Base-by-base conservation (phyloP, 2,329 filamentous ascomycete genomes). In the Arthrinium phaeospermum region DNA sequence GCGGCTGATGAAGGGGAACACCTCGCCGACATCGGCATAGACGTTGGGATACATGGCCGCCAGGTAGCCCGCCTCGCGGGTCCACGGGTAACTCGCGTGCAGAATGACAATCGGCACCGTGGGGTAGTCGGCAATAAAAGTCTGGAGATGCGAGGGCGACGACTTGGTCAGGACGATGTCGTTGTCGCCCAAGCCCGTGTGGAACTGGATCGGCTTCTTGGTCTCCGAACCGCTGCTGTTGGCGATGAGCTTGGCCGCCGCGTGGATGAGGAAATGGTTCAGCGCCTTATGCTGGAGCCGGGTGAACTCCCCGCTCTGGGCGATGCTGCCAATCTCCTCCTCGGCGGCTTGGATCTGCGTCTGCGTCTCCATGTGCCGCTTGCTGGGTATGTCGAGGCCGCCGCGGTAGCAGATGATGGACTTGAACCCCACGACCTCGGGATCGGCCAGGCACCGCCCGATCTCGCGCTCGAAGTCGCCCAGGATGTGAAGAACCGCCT, bases 71-170 rank as follows among this genome's bases (percentile, higher is more conserved):
- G 92, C 89, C 81, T 96, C 93, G 49, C 91, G 88, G 0, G 91
- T 94, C 78, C 93, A 96, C 0, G 94, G 94, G 79, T 97, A 97
- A 2, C 93, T 90, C 0, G 94, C 91, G 79, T 97, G 94, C 2
- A 97, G 87, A 12, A 97, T 83, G 2, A 97, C 92, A 71, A 97
- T 91, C 0, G 93, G 91, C 0, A 96, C 89, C 0, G 85, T 85
- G 0, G 92, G 88, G 75, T 93, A 95, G 27, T 87, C 83, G 51
- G 91, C 88, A 75, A 96, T 94, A 72, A 97, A 89, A 0, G 86
- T 83, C 77, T 97, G 93, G 34, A 97, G 83, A 76, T 93, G 91
- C 0, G 93, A 89, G 0, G 94, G 94, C 57, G 94, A 96, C 0
- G 93, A 89, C 69, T 88, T 88, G 3, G 89, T 83, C 37, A 97